phyloP scores from a whole-genome alignment of 129 eudicot genomes.

The Helichrysum umbraculigerum region DNA sequence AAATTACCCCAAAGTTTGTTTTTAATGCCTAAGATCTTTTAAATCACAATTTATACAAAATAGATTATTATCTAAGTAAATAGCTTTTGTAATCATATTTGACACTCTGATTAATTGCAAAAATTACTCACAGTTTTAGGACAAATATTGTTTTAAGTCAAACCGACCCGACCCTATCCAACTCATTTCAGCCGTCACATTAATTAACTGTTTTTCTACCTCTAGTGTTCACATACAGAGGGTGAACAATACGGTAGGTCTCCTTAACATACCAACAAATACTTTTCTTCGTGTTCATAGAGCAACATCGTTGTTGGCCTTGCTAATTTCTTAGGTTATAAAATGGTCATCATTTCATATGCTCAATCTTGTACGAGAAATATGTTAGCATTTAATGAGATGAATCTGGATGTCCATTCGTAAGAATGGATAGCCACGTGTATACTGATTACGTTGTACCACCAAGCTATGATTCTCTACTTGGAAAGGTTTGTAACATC shows the following conservation, averaged over 20 bases:
- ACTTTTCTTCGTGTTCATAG: background rate
- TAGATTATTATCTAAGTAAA: background rate
- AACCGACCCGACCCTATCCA: background rate
- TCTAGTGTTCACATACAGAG: background rate
- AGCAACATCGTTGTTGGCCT: background rate
- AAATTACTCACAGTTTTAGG: background rate
- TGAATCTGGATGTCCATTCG: conserved; percentile 91
- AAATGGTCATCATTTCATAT: background rate
- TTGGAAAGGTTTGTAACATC: conserved; percentile 74
- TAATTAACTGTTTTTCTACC: too few relatives aligned
- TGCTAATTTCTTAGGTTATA: background rate
- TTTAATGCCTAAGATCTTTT: background rate
- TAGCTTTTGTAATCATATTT: background rate
- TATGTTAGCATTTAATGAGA: background rate
- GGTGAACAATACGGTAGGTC: background rate
- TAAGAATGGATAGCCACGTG: conserved; percentile 98
- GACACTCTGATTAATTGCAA: background rate
- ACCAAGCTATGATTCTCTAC: conserved; percentile 97
- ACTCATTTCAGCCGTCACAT: background rate
- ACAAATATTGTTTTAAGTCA: background rate
- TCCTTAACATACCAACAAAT: background rate
- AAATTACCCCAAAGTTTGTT: background rate
- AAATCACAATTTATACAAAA: background rate
- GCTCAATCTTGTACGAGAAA: background rate
- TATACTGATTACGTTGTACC: conserved; percentile 97